Percentiles rank a stretch among this genome's conserved stretches.
Conservation (phyloP, 2,329 filamentous ascomycete species). For the Tolypocladium sp. region DNA sequence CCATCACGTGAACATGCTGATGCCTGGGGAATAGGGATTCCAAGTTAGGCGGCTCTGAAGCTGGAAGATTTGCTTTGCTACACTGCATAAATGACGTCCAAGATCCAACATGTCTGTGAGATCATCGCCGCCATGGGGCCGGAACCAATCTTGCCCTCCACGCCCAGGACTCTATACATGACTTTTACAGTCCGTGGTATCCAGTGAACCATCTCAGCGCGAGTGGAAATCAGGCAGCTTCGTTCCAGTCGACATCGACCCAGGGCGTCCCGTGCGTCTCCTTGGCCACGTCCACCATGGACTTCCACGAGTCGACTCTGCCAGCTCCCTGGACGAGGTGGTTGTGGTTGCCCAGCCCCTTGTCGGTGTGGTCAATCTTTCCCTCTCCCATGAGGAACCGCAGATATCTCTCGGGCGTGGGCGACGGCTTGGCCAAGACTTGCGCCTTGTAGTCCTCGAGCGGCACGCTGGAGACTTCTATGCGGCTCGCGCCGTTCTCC, state of each 20-base stretch:
- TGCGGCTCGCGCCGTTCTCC: constrained; percentile 10
- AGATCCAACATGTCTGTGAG: too few relatives aligned
- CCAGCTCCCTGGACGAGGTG: constrained; percentile 15
- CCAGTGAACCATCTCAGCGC: too few relatives aligned
- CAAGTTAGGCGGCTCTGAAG: too few relatives aligned
- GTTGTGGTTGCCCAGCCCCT: constrained; percentile 16
- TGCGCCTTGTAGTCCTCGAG: constrained; percentile 15
- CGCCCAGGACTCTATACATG: too few relatives aligned
- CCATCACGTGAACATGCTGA: too few relatives aligned
- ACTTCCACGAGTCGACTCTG: constrained; percentile 16
- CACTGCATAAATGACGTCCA: too few relatives aligned
- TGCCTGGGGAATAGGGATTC: too few relatives aligned
- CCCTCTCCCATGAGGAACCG: constrained; percentile 24
- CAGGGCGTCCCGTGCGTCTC: constrained; percentile 15
- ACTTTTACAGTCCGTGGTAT: too few relatives aligned
- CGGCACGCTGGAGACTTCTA: constrained; percentile 13
- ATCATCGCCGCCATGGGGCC: too few relatives aligned
- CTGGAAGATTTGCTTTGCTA: too few relatives aligned
- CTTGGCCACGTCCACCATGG: constrained; percentile 14
- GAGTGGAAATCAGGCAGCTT: not conserved
- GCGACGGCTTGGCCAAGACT: constrained; percentile 7
- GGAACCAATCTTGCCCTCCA: too few relatives aligned
- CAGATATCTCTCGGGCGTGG: constrained; percentile 16
- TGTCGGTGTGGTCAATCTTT: constrained; percentile 14
- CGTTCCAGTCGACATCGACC: constrained; percentile 6